A percentile compares a stretch with the other conserved stretches of the same genome.
These are phyloP conservation scores for Silene vulgaris DNA, from an alignment of 179 eudicot species.

Conservation along the genomic window DNA sequence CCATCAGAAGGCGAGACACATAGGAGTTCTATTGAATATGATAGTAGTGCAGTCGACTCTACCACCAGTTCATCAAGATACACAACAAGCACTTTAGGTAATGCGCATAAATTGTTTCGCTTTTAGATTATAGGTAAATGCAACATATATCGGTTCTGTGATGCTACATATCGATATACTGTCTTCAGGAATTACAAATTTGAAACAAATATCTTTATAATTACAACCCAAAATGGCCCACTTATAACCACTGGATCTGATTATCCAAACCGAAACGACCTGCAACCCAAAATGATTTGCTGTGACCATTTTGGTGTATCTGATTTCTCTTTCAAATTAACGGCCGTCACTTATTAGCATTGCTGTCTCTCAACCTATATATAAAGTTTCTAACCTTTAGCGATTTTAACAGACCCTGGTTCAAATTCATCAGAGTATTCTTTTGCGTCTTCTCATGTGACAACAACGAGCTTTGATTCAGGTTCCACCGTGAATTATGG, in stretches of 20 bases:
- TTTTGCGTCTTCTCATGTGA: slow-evolving; percentile 41
- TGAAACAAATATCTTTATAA: no score
- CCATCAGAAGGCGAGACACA: slow-evolving; percentile 54
- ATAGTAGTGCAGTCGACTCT: slow-evolving; percentile 48
- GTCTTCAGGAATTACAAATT: no score
- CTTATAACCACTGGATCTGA: no score
- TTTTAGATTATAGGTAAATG: not conserved
- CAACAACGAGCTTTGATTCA: slow-evolving; percentile 45
- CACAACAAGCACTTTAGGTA: slow-evolving; percentile 51
- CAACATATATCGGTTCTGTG: not conserved
- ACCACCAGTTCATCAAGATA: slow-evolving; percentile 46
- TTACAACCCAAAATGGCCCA: no score
- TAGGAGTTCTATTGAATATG: slow-evolving; percentile 36
- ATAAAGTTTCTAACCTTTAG: slow-evolving; percentile 17
- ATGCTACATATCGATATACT: not conserved
- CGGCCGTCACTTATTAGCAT: not conserved
- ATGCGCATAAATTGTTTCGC: not conserved
- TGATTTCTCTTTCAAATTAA: no score
- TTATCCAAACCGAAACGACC: no score
- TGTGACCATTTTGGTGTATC: not conserved
- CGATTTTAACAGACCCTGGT: slow-evolving; percentile 37
- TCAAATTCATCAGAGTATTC: slow-evolving; percentile 38
- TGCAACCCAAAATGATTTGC: not conserved
- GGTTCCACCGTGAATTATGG: slow-evolving; percentile 42
- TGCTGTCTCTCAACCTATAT: not conserved